These are phyloP conservation scores for Oryza glumipatula DNA, from an alignment of 176 grass and related monocot genomes.

Conservation along the genomic window DNA sequence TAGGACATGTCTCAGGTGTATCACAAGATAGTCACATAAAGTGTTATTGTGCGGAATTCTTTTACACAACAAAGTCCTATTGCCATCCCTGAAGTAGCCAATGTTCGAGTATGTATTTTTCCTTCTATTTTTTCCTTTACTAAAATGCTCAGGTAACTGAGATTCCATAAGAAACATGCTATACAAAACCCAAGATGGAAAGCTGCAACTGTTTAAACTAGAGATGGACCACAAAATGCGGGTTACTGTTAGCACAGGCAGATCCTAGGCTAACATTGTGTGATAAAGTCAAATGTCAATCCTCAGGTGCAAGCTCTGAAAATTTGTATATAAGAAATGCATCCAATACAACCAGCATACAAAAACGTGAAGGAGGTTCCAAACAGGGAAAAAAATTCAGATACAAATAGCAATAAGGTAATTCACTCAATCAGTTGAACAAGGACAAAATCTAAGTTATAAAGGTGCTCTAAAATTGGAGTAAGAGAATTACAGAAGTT, in stretches of 20 bases:
- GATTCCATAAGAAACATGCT: neutral
- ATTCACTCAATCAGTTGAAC: neutral
- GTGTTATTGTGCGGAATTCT: neutral
- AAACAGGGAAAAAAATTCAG: neutral
- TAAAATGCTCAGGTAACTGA: neutral
- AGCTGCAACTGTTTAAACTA: neutral
- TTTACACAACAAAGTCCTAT: neutral
- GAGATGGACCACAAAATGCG: conserved; percentile 3
- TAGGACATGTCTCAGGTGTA: conserved; percentile 9
- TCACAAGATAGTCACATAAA: conserved; percentile 6
- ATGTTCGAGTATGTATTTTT: neutral
- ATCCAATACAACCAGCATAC: neutral
- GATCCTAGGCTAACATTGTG: neutral
- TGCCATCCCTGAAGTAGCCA: neutral
- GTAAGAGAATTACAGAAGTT: neutral
- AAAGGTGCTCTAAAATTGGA: neutral
- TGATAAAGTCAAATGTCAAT: neutral
- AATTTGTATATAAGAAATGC: conserved; percentile 9
- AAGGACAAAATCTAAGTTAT: neutral
- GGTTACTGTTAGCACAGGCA: neutral
- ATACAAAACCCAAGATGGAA: neutral
- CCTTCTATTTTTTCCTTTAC: neutral
- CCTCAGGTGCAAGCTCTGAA: conserved; percentile 13
- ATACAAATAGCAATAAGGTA: neutral
- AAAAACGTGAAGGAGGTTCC: neutral